A percentile compares a stretch with the other conserved stretches of the same genome.
phyloP scores from a whole-genome alignment of 768 basidiomycete genomes.

The Podaxis rugospora region DNA sequence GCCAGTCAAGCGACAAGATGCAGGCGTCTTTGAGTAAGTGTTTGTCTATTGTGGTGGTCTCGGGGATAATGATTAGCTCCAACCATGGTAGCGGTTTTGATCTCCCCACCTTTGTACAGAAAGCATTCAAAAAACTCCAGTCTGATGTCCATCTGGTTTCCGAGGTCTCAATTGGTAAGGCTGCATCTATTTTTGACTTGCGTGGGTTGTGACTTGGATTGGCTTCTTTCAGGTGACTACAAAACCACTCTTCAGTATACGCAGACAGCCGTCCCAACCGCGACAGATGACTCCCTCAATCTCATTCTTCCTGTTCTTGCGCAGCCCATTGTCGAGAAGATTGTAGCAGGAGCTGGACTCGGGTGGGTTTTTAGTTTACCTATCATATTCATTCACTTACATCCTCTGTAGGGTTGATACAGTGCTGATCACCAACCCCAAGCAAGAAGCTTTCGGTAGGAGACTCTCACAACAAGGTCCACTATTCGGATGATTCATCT shows the following conservation, averaged over 20 bases:
- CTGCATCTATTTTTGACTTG: not conserved
- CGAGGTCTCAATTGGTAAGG: constrained; percentile 52
- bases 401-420: constrained; percentile 41
- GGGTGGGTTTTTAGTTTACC: constrained; percentile 26
- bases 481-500: not conserved
- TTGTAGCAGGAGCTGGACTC: constrained; percentile 54
- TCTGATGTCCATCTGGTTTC: constrained; percentile 57
- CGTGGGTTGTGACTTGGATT: not conserved
- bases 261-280: constrained; percentile 50
- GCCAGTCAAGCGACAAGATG: constrained; percentile 28
- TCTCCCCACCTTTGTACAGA: constrained; percentile 56
- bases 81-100: constrained; percentile 46
- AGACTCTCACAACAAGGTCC: not conserved
- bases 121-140: constrained; percentile 60
- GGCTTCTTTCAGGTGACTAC: constrained; percentile 50
- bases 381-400: not conserved
- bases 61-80: not conserved
- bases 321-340: constrained; percentile 68
- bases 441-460: constrained; percentile 54
- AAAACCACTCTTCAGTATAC: constrained; percentile 56
- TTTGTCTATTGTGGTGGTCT: not conserved
- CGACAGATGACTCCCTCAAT: constrained; percentile 58
- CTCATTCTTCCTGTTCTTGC: constrained; percentile 67
- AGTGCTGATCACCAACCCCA: constrained; percentile 57
- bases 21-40: constrained; percentile 51